A percentile compares a stretch with the other conserved stretches of the same genome.
Conservation (phyloP, 2,329 filamentous ascomycete species). For the Fusarium pseudocircinatum region DNA sequence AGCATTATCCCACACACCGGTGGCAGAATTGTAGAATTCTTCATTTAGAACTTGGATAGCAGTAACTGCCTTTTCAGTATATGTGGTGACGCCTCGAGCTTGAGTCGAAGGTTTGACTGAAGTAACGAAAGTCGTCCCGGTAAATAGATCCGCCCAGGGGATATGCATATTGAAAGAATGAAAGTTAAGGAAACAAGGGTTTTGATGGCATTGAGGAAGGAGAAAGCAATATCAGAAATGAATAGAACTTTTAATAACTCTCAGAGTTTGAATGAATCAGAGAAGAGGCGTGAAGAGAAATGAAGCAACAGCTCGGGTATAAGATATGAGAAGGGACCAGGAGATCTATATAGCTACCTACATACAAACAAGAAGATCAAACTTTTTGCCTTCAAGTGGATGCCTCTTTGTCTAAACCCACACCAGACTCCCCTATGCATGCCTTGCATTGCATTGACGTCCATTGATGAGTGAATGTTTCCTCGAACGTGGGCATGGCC, state of each 20-base stretch:
- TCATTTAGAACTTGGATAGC: slow-evolving; percentile 60
- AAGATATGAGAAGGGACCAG: slow-evolving; percentile 2
- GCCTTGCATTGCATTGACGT: slow-evolving; percentile 33
- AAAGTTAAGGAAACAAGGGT: slow-evolving; percentile 3
- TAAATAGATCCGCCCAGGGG: slow-evolving; percentile 38
- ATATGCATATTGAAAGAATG: slow-evolving; percentile 36
- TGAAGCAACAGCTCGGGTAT: slow-evolving; percentile 7
- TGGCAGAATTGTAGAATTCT: slow-evolving; percentile 67
- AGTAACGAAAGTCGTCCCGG: slow-evolving; percentile 28
- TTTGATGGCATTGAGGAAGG: slow-evolving; percentile 2
- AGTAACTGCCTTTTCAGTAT: slow-evolving; percentile 46
- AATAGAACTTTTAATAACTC: slow-evolving; percentile 17
- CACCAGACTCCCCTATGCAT: slow-evolving; percentile 26
- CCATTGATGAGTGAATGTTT: slow-evolving; percentile 15
- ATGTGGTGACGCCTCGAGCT: slow-evolving; percentile 39
- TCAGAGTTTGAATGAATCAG: slow-evolving; percentile 22
- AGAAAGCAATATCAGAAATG: neutral
- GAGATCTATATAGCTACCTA: slow-evolving; percentile 30
- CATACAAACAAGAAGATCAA: slow-evolving; percentile 17
- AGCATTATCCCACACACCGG: slow-evolving; percentile 70
- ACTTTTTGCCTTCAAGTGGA: slow-evolving; percentile 22
- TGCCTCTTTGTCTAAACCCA: slow-evolving; percentile 35
- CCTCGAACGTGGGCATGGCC: slow-evolving; percentile 16
- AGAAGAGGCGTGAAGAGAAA: slow-evolving; percentile 9
- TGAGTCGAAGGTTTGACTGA: slow-evolving; percentile 21